These are phyloP conservation scores for Rhizopogon vinicolor DNA, from an alignment of 768 basidiomycete genomes.

Conservation along the genomic window DNA sequence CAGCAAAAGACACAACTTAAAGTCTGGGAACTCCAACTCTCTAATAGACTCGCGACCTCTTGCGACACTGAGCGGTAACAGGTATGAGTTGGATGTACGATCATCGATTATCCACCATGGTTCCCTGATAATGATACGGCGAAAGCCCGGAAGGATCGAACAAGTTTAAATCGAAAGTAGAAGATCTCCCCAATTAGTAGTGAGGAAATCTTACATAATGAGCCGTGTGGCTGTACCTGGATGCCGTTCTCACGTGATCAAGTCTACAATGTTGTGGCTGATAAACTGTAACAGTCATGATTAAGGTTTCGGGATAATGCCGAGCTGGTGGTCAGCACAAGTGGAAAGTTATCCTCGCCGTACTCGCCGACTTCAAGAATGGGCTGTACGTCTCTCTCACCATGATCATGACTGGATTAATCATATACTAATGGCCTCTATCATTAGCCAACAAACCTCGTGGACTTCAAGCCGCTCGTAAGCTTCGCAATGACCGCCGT, in stretches of 20 bases:
- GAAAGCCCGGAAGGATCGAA: too few relatives aligned
- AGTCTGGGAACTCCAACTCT: not conserved
- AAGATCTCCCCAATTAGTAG: too few relatives aligned
- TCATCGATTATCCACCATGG: too few relatives aligned
- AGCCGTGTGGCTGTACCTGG: not conserved
- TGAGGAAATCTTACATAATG: not conserved
- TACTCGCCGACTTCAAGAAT: conserved; percentile 62
- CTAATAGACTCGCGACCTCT: not conserved
- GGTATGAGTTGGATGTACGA: not conserved
- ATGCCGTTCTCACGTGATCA: conserved; percentile 4
- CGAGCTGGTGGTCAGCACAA: conserved; percentile 10
- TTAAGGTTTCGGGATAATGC: conserved; percentile 40
- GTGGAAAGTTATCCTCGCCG: conserved; percentile 28
- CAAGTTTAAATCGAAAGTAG: too few relatives aligned
- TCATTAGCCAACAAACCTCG: conserved; percentile 92
- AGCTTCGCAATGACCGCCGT: conserved; percentile 90
- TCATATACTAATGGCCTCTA: not conserved
- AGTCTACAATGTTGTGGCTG: conserved; percentile 19
- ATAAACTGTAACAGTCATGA: conserved; percentile 37
- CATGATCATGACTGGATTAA: not conserved
- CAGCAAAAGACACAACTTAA: not conserved
- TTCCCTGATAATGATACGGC: too few relatives aligned
- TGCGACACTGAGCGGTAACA: too few relatives aligned
- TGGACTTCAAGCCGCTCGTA: conserved; percentile 98
- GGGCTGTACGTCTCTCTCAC: conserved; percentile 66